phyloP scores from a whole-genome alignment of 1,284 basidiomycete species.

The Megacollybia platyphylla region DNA sequence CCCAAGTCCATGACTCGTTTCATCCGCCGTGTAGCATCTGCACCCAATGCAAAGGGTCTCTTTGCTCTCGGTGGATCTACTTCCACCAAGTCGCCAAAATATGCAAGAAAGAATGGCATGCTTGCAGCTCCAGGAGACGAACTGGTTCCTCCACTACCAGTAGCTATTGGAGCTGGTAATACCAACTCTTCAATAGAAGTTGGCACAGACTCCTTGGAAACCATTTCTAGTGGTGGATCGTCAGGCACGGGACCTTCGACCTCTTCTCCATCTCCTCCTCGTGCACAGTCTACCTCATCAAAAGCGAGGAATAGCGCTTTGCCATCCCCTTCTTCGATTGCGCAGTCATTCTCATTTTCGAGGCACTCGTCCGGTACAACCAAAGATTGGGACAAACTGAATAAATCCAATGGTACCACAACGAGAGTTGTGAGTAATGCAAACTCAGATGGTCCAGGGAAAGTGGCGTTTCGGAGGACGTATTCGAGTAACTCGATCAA shows the following conservation, averaged over 20 bases:
- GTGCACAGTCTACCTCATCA: constrained; percentile 13
- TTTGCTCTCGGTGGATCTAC: constrained; percentile 44
- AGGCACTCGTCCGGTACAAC: neutral
- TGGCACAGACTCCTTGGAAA: constrained; percentile 57
- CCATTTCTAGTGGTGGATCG: constrained; percentile 51
- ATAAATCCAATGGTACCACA: constrained; percentile 12
- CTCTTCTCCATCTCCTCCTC: constrained; percentile 2
- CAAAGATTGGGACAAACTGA: neutral
- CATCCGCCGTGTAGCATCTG: constrained; percentile 89
- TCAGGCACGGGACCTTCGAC: constrained; percentile 37
- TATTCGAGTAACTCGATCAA: constrained; percentile 98
- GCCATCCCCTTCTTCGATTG: neutral
- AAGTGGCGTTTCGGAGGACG: constrained; percentile 78
- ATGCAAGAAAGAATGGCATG: constrained; percentile 60
- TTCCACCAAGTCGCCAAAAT: constrained; percentile 19
- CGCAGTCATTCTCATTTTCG: neutral
- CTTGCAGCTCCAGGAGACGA: constrained; percentile 52
- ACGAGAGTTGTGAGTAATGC: constrained; percentile 32
- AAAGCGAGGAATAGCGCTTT: constrained; percentile 2
- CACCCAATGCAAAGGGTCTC: constrained; percentile 90
- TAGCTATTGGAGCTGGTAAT: neutral
- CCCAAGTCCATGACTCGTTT: constrained; percentile 66
- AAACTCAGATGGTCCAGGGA: constrained; percentile 35
- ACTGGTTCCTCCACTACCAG: constrained; percentile 29
- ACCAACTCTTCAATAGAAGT: neutral